These are phyloP conservation scores for Agaricus bisporus DNA, from an alignment of 768 basidiomycete species.

Conservation along the genomic window DNA sequence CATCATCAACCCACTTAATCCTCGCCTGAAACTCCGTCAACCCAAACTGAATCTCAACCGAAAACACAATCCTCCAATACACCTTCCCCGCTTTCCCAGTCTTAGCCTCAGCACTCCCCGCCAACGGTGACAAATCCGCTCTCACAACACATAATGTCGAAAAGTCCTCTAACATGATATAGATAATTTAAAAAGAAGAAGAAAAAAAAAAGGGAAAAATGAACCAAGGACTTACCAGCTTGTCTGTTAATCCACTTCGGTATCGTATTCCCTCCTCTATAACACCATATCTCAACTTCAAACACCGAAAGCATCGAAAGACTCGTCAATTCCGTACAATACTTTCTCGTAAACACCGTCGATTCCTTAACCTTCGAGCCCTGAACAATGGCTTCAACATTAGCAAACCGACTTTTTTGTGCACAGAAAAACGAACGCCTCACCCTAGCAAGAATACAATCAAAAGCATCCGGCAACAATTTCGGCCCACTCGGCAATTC, in stretches of 20 bases:
- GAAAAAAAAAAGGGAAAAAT: neutral
- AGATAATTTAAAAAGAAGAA: too few relatives aligned
- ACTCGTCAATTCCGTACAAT: conserved; percentile 76
- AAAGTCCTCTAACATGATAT: conserved; percentile 72
- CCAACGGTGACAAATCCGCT: conserved; percentile 69
- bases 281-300: conserved; percentile 84
- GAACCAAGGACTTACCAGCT: conserved; percentile 38
- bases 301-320: conserved; percentile 72
- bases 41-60: conserved; percentile 79
- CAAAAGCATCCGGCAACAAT: conserved; percentile 77
- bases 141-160: conserved; percentile 75
- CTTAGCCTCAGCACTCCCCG: conserved; percentile 66
- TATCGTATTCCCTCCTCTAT: conserved; percentile 61
- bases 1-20: conserved; percentile 79
- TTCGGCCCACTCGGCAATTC: conserved; percentile 74
- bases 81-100: conserved; percentile 56
- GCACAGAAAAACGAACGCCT: conserved; percentile 17
- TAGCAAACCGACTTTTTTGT: neutral
- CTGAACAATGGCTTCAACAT: conserved; percentile 26
- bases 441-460: conserved; percentile 70
- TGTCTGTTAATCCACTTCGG: conserved; percentile 72
- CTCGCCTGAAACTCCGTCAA: conserved; percentile 77
- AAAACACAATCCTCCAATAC: conserved; percentile 83
- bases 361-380: conserved; percentile 75
- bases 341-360: conserved; percentile 75